A percentile compares a stretch with the other conserved stretches of the same genome.
Conservation (phyloP, 176 grass and related monocot genomes). For the Carex cristatella region DNA sequence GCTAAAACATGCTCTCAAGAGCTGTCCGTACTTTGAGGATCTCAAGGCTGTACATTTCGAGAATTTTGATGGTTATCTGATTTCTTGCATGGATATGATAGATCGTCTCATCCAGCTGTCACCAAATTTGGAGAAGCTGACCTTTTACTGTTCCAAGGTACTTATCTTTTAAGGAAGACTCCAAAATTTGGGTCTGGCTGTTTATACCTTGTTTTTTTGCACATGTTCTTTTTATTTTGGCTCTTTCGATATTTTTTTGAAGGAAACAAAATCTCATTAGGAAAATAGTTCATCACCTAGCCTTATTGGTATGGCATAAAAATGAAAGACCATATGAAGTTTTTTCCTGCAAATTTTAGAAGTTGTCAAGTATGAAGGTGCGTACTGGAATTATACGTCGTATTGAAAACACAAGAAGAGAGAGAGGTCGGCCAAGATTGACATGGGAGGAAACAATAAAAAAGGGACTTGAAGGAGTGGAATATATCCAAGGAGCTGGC, state of each 20-base stretch:
- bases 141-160: not conserved
- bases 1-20: not conserved
- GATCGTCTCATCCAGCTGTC: not conserved
- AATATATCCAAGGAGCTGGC: no score
- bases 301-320: not conserved
- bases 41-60: not conserved
- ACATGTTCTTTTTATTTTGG: not conserved
- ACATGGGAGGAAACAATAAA: no score
- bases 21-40: not conserved
- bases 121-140: not conserved
- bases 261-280: not conserved
- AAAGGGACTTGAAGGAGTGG: no score
- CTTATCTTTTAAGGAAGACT: not conserved
- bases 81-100: not conserved
- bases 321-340: not conserved
- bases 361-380: not conserved
- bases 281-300: not conserved
- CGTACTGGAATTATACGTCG: no score
- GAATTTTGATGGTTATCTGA: not conserved
- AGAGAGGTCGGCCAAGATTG: no score
- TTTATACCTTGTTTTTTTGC: not conserved
- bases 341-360: not conserved
- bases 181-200: not conserved
- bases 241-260: not conserved
- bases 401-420: no score